A percentile compares a stretch with the other conserved stretches of the same genome.
Conservation (phyloP, 2,329 filamentous ascomycete genomes). For the Verticillium klebahnii region DNA sequence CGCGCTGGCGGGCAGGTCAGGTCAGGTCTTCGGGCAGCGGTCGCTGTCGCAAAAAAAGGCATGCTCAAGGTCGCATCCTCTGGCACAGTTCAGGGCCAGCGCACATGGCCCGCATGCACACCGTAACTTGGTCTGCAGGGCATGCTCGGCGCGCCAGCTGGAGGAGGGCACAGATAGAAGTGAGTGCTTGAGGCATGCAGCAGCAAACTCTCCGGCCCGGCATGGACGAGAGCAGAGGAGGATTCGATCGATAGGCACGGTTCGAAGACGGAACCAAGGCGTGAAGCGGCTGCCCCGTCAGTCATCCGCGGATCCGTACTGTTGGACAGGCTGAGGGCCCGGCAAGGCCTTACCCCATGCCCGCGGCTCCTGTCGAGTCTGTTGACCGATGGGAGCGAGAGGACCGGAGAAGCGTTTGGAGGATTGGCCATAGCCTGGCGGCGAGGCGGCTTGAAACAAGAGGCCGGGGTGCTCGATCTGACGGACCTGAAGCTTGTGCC, state of each 20-base stretch:
- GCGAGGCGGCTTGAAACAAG: not conserved
- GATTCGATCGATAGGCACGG: no score
- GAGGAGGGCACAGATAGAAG: not conserved
- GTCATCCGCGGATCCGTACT: no score
- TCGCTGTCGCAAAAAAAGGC: not conserved
- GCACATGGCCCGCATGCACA: not conserved
- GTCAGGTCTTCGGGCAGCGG: not conserved
- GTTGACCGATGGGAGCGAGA: not conserved
- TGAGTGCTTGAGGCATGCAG: not conserved
- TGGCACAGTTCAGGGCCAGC: not conserved
- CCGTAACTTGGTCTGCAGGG: not conserved
- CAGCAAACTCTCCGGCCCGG: not conserved
- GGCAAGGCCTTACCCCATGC: no score
- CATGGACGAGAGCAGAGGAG: not conserved
- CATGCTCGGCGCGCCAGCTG: not conserved
- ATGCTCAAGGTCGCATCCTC: not conserved
- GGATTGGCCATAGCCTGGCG: not conserved
- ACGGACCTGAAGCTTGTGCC: constrained; percentile 4
- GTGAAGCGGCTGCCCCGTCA: no score
- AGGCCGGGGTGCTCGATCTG: not conserved
- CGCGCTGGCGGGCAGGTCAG: not conserved
- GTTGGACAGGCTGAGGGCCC: no score
- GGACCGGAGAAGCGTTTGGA: not conserved
- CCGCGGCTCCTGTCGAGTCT: not conserved
- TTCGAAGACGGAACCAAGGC: no score